Evolutionary conservation across 1,139 yeast species (phyloP).

Genomic region (Yamadazyma epiphylla): DNA sequence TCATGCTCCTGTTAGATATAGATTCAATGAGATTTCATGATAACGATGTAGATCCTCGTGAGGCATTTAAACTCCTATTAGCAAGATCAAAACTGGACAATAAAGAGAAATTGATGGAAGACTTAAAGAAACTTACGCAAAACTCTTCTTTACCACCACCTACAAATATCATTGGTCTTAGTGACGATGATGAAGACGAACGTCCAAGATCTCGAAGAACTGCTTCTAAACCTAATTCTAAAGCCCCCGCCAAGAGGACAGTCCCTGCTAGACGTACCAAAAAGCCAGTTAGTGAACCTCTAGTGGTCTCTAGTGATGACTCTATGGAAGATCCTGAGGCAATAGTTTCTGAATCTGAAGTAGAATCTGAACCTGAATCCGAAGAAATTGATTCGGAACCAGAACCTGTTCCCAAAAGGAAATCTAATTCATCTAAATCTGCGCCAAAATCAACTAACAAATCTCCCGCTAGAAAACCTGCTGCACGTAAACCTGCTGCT

Average conservation of each 20-base stretch:
- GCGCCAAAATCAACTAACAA: too few species aligned
- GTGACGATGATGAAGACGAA: constrained; percentile 1
- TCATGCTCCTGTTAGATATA: constrained; percentile 45
- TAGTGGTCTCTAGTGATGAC: constrained; percentile 2
- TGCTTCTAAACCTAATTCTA: background rate
- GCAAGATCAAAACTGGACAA: constrained; percentile 21
- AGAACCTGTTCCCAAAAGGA: constrained; percentile 1
- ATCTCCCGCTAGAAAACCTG: too few species aligned
- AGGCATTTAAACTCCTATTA: constrained; percentile 22
- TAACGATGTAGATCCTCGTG: constrained; percentile 25
- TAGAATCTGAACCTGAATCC: constrained; percentile 3
- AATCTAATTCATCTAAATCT: too few species aligned
- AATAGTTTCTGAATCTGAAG: constrained; percentile 7
- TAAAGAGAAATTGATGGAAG: constrained; percentile 3
- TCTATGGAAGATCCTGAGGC: constrained; percentile 3
- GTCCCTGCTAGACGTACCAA: too few species aligned
- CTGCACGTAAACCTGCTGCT: too few species aligned
- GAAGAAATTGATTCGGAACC: background rate
- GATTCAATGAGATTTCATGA: constrained; percentile 24
- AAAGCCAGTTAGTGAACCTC: too few species aligned
- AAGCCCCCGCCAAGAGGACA: too few species aligned
- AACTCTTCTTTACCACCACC: too few species aligned
- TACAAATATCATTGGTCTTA: too few species aligned
- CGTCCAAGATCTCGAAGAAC: constrained; percentile 1
- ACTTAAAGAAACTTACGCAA: background rate